Evolutionary conservation across 1,284 basidiomycete genomes (phyloP), one percentile per base, ranked within the genome.

Genomic region (Moesziomyces globuligerus): DNA sequence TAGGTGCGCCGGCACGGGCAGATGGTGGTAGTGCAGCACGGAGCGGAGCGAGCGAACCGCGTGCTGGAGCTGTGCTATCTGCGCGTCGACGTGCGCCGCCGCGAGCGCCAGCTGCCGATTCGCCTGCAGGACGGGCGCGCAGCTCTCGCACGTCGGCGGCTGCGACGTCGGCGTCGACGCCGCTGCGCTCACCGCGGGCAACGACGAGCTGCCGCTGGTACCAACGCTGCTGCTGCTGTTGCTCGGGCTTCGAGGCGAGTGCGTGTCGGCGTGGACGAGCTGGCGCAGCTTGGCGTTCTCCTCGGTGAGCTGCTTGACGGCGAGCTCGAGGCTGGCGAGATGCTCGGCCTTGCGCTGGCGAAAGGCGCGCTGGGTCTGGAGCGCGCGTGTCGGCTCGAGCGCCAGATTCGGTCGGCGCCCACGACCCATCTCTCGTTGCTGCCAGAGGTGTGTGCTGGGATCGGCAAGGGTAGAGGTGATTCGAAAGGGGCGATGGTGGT

Each of bases 331-430:
- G 6, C 18, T 29, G 6, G 55, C 48, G 0, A 76, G 51, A 23
- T 76, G 62, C 25, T 74, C 65, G 2, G 74, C 74, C 47, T 69
- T 68, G 25, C 74, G 72, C 36, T 74, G 62, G 11, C 74, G 68
- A 36, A 76, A 76, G 2, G 68, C 72, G 0, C 72, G 51, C 29
- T 74, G 72, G 1, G 74, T 74, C 29, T 74, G 69, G 0, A 76
- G 52, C 4, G 71, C 60, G 3, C 72, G 44, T 13, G 72, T 74
- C 0, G 74, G 74, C 56, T 76, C 74, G 0, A 76, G 54, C 1
- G 72, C 48, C 18, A 69, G 20, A 37, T 76, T 72, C 29, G 72
- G 72, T 3, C 72, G 45, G 9, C 74, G 32, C 11, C 74, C 74
- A 13, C 74, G 62, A 29, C 60, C 62, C 73, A 75, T 75, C n/a